These are phyloP conservation scores for Chrysosporium keratinophilum DNA, from an alignment of 2,329 filamentous ascomycete genomes.

Conservation along the genomic window DNA sequence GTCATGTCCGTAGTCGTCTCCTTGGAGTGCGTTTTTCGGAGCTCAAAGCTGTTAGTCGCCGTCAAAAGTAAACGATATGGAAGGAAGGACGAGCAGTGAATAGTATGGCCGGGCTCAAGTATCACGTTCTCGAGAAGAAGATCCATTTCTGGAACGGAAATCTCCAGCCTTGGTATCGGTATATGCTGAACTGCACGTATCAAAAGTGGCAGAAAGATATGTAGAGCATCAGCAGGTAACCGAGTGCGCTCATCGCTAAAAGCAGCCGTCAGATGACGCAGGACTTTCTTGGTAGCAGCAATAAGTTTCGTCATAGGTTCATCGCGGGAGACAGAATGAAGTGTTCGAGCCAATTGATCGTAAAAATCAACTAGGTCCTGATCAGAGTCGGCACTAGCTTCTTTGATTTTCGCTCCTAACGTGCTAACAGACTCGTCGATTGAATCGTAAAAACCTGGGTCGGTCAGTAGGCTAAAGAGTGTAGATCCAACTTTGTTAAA, in stretches of 20 bases:
- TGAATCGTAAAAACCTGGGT: slow-evolving; percentile 75
- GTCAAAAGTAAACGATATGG: slow-evolving; percentile 73
- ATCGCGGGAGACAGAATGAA: slow-evolving; percentile 61
- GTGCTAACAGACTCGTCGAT: slow-evolving; percentile 56
- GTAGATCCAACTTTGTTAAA: slow-evolving; percentile 62
- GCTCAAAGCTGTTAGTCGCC: slow-evolving; percentile 76
- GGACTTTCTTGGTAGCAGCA: slow-evolving; percentile 56
- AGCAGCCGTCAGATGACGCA: slow-evolving; percentile 57
- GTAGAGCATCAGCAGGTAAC: slow-evolving; percentile 62
- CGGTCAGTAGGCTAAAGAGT: slow-evolving; percentile 69
- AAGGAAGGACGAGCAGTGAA: slow-evolving; percentile 80
- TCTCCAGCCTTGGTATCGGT: slow-evolving; percentile 80
- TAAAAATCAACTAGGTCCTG: slow-evolving; percentile 65
- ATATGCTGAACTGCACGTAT: slow-evolving; percentile 73
- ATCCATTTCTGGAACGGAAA: slow-evolving; percentile 73
- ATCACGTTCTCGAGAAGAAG: slow-evolving; percentile 83
- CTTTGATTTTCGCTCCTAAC: slow-evolving; percentile 46
- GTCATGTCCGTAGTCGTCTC: slow-evolving; percentile 56
- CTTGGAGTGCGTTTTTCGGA: slow-evolving; percentile 63
- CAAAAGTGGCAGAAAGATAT: slow-evolving; percentile 69
- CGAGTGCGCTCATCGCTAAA: slow-evolving; percentile 57
- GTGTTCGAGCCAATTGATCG: slow-evolving; percentile 55
- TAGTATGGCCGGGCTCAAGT: slow-evolving; percentile 71
- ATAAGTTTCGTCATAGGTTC: slow-evolving; percentile 59
- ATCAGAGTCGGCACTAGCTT: slow-evolving; percentile 52